These are phyloP conservation scores for Euphorbia tirucalli DNA, from an alignment of 345 rosid genomes.

Conservation along the genomic window DNA sequence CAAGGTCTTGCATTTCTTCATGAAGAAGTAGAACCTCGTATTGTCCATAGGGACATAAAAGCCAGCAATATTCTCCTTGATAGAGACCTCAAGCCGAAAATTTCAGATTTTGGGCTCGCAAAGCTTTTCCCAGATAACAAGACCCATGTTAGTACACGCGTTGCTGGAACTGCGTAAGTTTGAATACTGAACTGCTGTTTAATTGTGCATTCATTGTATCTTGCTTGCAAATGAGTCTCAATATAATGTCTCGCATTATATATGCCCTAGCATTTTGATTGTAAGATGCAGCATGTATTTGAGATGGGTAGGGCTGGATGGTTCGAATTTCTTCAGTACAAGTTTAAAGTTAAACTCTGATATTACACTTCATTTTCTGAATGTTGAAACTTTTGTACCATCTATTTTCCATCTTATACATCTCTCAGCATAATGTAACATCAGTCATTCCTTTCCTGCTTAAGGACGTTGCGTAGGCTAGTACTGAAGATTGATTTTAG, in stretches of 20 bases:
- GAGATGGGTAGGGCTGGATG: background rate
- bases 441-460: background rate
- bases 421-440: background rate
- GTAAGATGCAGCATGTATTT: background rate
- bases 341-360: background rate
- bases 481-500: background rate
- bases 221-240: background rate
- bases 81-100: conserved; percentile 49
- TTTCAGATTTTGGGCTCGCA: conserved; percentile 79
- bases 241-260: background rate
- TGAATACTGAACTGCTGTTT: conserved; percentile 4
- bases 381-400: background rate
- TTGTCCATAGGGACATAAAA: conserved; percentile 74
- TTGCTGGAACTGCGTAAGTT: conserved; percentile 71
- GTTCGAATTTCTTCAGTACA: background rate
- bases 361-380: background rate
- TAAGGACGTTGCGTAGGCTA: background rate
- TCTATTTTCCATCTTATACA: background rate
- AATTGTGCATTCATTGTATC: background rate
- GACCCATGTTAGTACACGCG: conserved; percentile 70
- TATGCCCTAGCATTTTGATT: conserved; percentile 1
- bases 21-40: conserved; percentile 56
- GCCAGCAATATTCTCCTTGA: conserved; percentile 78
- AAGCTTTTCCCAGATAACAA: conserved; percentile 57
- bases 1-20: conserved; percentile 69